phyloP scores from a whole-genome alignment of 2,329 filamentous ascomycete genomes.

The Bipolaris cookei region DNA sequence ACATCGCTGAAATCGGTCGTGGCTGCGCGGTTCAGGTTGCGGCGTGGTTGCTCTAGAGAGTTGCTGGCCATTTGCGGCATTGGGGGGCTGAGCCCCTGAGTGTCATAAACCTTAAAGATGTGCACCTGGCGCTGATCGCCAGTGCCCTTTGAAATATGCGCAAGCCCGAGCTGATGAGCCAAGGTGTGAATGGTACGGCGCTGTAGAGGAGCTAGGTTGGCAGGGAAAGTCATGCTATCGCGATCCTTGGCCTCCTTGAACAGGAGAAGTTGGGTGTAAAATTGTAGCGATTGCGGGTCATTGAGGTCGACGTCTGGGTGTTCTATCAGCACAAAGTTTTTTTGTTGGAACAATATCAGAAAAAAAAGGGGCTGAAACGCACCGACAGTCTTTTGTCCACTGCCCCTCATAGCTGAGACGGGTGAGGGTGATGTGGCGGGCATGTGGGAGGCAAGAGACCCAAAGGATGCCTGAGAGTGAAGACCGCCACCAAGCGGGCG shows the following conservation, averaged over 20 bases:
- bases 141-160: slow-evolving; percentile 87
- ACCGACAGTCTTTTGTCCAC: slow-evolving; percentile 53
- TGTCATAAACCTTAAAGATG: slow-evolving; percentile 74
- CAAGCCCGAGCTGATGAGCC: slow-evolving; percentile 91
- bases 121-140: slow-evolving; percentile 89
- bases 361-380: slow-evolving; percentile 22
- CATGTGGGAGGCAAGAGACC: slow-evolving; percentile 72
- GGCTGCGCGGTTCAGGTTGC: slow-evolving; percentile 89
- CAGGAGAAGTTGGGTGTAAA: slow-evolving; percentile 86
- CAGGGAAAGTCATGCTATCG: slow-evolving; percentile 83
- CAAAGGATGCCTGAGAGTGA: slow-evolving; percentile 85
- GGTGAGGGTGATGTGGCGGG: slow-evolving; percentile 70
- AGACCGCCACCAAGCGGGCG: slow-evolving; percentile 72
- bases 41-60: slow-evolving; percentile 77
- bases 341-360: slow-evolving; percentile 2
- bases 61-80: slow-evolving; percentile 67
- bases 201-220: slow-evolving; percentile 79
- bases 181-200: slow-evolving; percentile 91
- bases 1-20: slow-evolving; percentile 94
- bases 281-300: slow-evolving; percentile 82
- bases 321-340: slow-evolving; percentile 20
- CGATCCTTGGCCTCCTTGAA: slow-evolving; percentile 82
- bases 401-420: slow-evolving; percentile 62
- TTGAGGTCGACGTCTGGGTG: slow-evolving; percentile 81
- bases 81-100: slow-evolving; percentile 65